phyloP scores from a whole-genome alignment of 1,139 yeast genomes.

The Keqinozyma sinolaborantium region DNA sequence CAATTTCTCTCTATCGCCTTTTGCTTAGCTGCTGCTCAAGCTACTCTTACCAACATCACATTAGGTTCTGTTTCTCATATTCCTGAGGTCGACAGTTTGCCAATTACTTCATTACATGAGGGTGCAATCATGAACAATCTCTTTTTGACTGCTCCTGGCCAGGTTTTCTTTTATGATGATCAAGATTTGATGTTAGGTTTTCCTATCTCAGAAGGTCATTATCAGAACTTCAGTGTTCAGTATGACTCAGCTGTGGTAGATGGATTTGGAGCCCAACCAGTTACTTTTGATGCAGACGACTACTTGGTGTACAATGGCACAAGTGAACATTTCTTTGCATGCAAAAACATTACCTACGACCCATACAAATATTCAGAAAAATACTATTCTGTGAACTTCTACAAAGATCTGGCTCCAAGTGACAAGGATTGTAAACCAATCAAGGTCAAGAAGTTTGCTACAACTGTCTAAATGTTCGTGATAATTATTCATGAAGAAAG shows the following conservation, averaged over 20 bases:
- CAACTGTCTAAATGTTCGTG: no score
- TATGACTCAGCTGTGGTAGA: conserved; percentile 12
- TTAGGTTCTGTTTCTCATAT: conserved; percentile 4
- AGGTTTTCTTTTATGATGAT: conserved; percentile 4
- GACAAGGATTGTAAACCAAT: neutral
- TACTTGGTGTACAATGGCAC: conserved; percentile 26
- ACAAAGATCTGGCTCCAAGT: neutral
- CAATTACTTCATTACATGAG: conserved; percentile 38
- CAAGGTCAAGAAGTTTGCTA: neutral
- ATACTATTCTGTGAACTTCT: conserved; percentile 18
- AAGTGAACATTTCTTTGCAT: conserved; percentile 32
- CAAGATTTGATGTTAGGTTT: conserved; percentile 3
- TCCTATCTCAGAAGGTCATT: neutral
- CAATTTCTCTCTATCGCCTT: conserved; percentile 1
- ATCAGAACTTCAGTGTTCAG: conserved; percentile 5
- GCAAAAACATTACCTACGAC: conserved; percentile 34
- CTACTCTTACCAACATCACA: neutral
- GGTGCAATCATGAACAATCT: conserved; percentile 56
- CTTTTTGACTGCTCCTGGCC: conserved; percentile 24
- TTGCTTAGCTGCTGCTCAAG: neutral
- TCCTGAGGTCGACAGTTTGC: conserved; percentile 20
- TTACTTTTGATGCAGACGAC: conserved; percentile 16
- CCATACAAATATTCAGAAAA: conserved; percentile 37
- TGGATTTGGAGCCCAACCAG: conserved; percentile 11
- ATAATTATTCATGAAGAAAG: no score